Conservation (phyloP, 352 stramenopile genomes). For the Phytophthora sp. region DNA sequence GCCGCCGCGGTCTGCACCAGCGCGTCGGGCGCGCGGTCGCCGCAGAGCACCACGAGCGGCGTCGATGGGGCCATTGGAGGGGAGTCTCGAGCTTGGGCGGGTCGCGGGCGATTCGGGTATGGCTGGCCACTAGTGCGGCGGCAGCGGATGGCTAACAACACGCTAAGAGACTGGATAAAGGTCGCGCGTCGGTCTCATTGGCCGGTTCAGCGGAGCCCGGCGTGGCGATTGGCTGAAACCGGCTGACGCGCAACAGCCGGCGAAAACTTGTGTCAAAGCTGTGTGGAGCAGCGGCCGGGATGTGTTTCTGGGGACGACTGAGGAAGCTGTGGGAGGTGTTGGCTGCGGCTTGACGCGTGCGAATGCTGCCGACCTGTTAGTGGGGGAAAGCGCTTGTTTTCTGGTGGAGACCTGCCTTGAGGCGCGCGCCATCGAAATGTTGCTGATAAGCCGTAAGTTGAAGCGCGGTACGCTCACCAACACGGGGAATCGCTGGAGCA, state of each 20-base stretch:
- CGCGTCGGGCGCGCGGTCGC: slow-evolving; percentile 45
- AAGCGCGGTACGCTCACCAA: slow-evolving; percentile 3
- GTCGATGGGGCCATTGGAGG: slow-evolving; percentile 35
- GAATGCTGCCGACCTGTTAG: too few species aligned
- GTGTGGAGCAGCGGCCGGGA: slow-evolving; percentile 1
- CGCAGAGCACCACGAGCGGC: slow-evolving; percentile 76
- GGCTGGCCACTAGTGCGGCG: slow-evolving; percentile 13
- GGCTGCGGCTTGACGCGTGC: background rate
- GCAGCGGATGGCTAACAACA: slow-evolving; percentile 28
- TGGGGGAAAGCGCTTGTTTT: too few species aligned
- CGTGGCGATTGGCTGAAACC: background rate
- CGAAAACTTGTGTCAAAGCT: slow-evolving; percentile 2
- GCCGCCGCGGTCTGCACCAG: slow-evolving; percentile 58
- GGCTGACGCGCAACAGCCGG: background rate
- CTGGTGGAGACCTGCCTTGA: too few species aligned
- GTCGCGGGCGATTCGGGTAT: slow-evolving; percentile 23
- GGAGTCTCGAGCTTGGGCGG: slow-evolving; percentile 6
- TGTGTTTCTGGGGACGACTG: too few species aligned
- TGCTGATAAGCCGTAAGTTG: too few species aligned
- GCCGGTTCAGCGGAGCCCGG: background rate
- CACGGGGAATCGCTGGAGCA: background rate
- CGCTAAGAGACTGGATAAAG: slow-evolving; percentile 16
- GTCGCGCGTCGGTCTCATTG: too few species aligned
- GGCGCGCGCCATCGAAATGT: too few species aligned
- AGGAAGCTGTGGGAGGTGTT: background rate